Evolutionary conservation across 495 filamentous ascomycete genomes (phyloP), one percentile per base, ranked within the genome.

Genomic region (Durotheca rogersii): DNA sequence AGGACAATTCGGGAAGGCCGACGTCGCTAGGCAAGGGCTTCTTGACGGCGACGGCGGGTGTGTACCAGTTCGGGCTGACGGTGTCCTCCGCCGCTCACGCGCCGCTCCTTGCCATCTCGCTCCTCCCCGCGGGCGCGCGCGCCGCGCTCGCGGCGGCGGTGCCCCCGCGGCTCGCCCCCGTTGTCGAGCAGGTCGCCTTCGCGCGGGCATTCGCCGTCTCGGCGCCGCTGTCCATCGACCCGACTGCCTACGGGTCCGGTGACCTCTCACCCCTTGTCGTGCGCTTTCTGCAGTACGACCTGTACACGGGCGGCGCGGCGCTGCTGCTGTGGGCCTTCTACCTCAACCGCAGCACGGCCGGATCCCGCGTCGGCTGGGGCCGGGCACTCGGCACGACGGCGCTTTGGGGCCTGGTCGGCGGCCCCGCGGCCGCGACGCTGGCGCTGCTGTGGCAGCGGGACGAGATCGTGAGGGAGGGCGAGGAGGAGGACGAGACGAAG

Each of bases 281-380:
- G 40, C 65, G 68, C 12, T 79, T 85, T 57, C 53, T 85, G 19
- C 76, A 78, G 34, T 85, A 77, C 70, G 83, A 86, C 46, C 68
- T 82, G 15, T 65, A 81, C 52, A 71, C 79, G 41, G 81, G 77
- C 3, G 72, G 73, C 6, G 43, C 55, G 4, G 72, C 78, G 1
- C 52, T 82, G 21, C 43, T 83, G 10, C 17, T 82, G 5, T 86
- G 83, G 83, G 75, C 79, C 2, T 41, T 74, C 7, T 72, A 69
- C 6, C 51, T 85, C 15, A 67, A 79, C 50, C 45, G 65, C 30
- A 68, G 62, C 16, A 20, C 68, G 60, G 37, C 65, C 58, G 25
- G 23, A 4, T 4, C 23, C 4, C 58, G 42, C 25, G 64, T 64
- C 5, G 58, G 56, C 3, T 56, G 62, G 62, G 55, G 21, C 34